A percentile compares a stretch with the other conserved stretches of the same genome.
Evolutionary conservation across 2,329 filamentous ascomycete species (phyloP).

Genomic region (Colletotrichum sp.): DNA sequence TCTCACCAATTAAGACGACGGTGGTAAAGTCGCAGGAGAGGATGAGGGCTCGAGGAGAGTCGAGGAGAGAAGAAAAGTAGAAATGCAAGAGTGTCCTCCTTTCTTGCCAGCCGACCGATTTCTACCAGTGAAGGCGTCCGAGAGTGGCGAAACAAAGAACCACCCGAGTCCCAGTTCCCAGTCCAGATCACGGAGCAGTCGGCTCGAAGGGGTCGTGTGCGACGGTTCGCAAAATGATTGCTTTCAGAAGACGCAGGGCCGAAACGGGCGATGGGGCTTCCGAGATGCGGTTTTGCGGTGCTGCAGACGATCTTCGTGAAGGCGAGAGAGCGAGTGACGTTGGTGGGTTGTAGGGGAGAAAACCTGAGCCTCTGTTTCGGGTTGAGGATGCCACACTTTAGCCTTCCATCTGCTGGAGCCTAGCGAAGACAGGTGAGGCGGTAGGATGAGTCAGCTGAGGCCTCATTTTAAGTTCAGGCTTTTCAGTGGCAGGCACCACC

Average conservation of each 20-base stretch:
- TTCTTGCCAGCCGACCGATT: slow-evolving; percentile 23
- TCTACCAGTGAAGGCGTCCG: slow-evolving; percentile 69
- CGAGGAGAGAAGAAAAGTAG: not conserved
- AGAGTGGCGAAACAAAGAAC: slow-evolving; percentile 29
- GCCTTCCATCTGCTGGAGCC: not conserved
- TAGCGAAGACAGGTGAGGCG: not conserved
- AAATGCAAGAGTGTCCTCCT: not conserved
- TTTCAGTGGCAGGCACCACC: not conserved
- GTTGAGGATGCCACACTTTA: slow-evolving; percentile 4
- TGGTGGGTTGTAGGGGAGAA: slow-evolving; percentile 26
- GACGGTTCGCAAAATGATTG: not conserved
- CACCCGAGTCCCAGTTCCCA: slow-evolving; percentile 34
- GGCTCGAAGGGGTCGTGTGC: slow-evolving; percentile 35
- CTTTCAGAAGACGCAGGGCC: slow-evolving; percentile 23
- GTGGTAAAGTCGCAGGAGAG: not conserved
- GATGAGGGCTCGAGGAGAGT: not conserved
- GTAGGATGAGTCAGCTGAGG: slow-evolving; percentile 10
- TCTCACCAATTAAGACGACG: slow-evolving; percentile 17
- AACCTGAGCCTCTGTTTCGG: slow-evolving; percentile 5
- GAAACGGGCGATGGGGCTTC: slow-evolving; percentile 5
- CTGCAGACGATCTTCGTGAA: slow-evolving; percentile 36
- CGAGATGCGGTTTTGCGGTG: slow-evolving; percentile 24
- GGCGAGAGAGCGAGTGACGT: slow-evolving; percentile 37
- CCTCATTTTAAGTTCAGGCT: not conserved
- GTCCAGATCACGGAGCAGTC: slow-evolving; percentile 43